Conservation (phyloP, 805 yeast genomes). For the Myxozyma kluyveri region DNA sequence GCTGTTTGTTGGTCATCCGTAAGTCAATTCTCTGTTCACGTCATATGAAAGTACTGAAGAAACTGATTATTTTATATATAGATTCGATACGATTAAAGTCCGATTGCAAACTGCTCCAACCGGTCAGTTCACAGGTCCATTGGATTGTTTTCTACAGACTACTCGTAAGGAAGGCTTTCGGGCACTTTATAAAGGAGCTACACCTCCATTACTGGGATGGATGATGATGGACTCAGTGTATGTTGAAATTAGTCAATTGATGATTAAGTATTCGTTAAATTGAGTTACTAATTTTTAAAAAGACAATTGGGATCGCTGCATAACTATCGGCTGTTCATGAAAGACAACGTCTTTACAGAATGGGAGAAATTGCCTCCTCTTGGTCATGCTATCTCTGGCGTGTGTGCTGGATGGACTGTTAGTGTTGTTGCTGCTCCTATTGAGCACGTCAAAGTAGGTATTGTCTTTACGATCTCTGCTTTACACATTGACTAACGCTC, state of each 20-base stretch:
- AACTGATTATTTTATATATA: neutral
- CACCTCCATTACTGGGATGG: slow-evolving; percentile 94
- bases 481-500: neutral
- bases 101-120: slow-evolving; percentile 74
- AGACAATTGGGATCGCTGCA: slow-evolving; percentile 80
- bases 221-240: slow-evolving; percentile 84
- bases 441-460: slow-evolving; percentile 63
- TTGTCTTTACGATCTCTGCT: neutral
- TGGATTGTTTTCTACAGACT: slow-evolving; percentile 76
- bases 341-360: slow-evolving; percentile 60
- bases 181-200: slow-evolving; percentile 86
- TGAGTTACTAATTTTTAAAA: neutral
- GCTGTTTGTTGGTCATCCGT: slow-evolving; percentile 86
- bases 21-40: no score
- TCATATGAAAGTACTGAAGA: neutral
- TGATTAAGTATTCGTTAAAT: slow-evolving; percentile 10
- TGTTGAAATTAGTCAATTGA: no score
- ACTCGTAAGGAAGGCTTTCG: slow-evolving; percentile 67
- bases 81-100: slow-evolving; percentile 82
- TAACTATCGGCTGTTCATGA: slow-evolving; percentile 65
- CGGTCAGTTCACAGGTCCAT: slow-evolving; percentile 71
- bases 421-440: slow-evolving; percentile 95
- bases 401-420: slow-evolving; percentile 80
- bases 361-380: slow-evolving; percentile 62
- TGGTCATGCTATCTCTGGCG: slow-evolving; percentile 79